Evolutionary conservation across 441 rosid genomes (phyloP).

Genomic region (Bocquillonia castaneifolia): DNA sequence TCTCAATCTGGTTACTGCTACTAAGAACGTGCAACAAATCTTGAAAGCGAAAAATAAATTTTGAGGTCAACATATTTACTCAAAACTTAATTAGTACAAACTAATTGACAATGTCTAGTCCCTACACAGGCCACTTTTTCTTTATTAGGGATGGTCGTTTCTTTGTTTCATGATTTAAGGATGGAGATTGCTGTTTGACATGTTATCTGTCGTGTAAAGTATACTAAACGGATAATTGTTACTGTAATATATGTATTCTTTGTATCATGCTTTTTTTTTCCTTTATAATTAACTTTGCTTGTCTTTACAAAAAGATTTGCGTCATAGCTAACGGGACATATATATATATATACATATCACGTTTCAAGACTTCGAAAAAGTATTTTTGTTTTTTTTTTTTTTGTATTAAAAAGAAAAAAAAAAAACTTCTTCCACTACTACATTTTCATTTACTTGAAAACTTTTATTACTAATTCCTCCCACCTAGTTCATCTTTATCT

Average conservation of each 20-base stretch:
- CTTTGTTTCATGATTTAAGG: background rate
- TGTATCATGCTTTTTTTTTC: background rate
- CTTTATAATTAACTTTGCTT: background rate
- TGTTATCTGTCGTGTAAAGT: conserved; percentile 49
- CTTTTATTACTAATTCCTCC: background rate
- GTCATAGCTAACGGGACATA: conserved; percentile 16
- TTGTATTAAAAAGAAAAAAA: no score
- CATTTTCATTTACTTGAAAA: background rate
- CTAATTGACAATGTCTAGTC: background rate
- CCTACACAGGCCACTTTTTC: background rate
- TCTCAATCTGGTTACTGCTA: background rate
- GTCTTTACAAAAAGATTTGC: conserved; percentile 27
- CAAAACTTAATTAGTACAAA: background rate
- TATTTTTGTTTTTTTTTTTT: background rate
- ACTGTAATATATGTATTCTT: conserved; percentile 1
- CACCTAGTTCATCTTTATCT: background rate
- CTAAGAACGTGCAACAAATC: background rate
- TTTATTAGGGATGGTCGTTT: background rate
- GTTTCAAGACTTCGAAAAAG: conserved; percentile 13
- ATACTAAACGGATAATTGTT: conserved; percentile 28
- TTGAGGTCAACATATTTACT: conserved; percentile 13
- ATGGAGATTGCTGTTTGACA: conserved; percentile 22
- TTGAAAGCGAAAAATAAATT: background rate
- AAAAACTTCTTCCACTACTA: background rate
- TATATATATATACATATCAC: conserved; percentile 11